Percentiles rank a stretch among this genome's conserved stretches.
phyloP scores from a whole-genome alignment of 305 asterid species.

The Plantago lanceolata region DNA sequence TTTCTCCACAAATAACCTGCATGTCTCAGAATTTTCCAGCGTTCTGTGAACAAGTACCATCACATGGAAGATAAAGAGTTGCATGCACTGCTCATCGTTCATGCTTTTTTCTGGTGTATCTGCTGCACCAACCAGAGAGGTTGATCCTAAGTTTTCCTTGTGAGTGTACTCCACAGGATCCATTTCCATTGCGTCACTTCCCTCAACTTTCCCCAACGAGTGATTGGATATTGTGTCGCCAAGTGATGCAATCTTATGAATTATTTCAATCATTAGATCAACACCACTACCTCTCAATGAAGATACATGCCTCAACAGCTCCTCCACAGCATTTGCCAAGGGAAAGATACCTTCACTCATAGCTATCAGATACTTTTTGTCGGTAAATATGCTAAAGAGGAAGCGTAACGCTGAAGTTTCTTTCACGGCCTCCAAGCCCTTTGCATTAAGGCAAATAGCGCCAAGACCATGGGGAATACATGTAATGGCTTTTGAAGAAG shows the following conservation, averaged over 20 bases:
- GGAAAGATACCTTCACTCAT: constrained; percentile 94
- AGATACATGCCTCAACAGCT: constrained; percentile 82
- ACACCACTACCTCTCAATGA: constrained; percentile 75
- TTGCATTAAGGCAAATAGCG: constrained; percentile 86
- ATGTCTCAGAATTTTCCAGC: constrained; percentile 91
- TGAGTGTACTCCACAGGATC: constrained; percentile 66
- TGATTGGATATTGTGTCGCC: constrained; percentile 49
- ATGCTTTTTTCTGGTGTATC: constrained; percentile 44
- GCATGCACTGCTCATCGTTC: constrained; percentile 73
- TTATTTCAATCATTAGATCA: constrained; percentile 82
- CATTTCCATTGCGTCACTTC: constrained; percentile 71
- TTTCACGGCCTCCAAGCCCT: constrained; percentile 89
- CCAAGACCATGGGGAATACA: constrained; percentile 96
- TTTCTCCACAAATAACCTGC: constrained; percentile 90
- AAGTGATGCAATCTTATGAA: constrained; percentile 56
- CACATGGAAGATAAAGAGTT: constrained; percentile 83
- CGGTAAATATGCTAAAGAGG: constrained; percentile 73
- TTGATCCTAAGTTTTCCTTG: constrained; percentile 48
- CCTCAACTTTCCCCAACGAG: constrained; percentile 46
- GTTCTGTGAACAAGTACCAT: constrained; percentile 95
- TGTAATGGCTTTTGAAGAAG: constrained; percentile 88
- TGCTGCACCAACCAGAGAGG: constrained; percentile 44
- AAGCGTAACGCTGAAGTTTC: constrained; percentile 79
- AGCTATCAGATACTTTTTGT: constrained; percentile 71
- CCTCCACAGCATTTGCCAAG: constrained; percentile 90